Evolutionary conservation across 805 yeast genomes (phyloP).

Genomic region (Phaffomyces thermotolerans): DNA sequence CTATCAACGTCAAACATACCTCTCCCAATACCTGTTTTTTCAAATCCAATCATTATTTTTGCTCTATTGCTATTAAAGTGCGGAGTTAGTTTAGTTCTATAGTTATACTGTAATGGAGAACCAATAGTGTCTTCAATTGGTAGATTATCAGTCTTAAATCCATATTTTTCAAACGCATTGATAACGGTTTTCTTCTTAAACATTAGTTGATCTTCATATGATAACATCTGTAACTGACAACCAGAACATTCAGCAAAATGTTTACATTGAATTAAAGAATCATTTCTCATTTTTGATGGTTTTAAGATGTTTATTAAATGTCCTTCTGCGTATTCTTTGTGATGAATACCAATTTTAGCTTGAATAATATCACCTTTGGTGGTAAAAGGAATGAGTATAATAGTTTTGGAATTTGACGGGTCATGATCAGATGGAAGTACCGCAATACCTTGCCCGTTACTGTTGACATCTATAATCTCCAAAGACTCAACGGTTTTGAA

Average conservation of each 20-base stretch:
- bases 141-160: conserved; percentile 36
- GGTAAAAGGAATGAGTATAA: conserved; percentile 77
- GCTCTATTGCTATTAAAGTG: conserved; percentile 72
- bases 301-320: conserved; percentile 51
- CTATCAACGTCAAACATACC: conserved; percentile 78
- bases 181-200: conserved; percentile 67
- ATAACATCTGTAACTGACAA: conserved; percentile 80
- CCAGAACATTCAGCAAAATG: conserved; percentile 91
- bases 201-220: conserved; percentile 62
- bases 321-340: conserved; percentile 62
- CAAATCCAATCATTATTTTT: conserved; percentile 66
- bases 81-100: conserved; percentile 91
- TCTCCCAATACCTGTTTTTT: conserved; percentile 43
- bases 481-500: conserved; percentile 37
- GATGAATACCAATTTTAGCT: conserved; percentile 65
- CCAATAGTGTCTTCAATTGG: conserved; percentile 61
- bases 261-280: conserved; percentile 50
- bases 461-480: conserved; percentile 36
- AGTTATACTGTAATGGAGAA: conserved; percentile 68
- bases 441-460: conserved; percentile 84
- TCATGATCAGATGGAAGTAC: conserved; percentile 52
- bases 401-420: conserved; percentile 32
- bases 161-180: conserved; percentile 74
- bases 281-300: conserved; percentile 38
- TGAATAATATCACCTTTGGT: conserved; percentile 74